phyloP scores from a whole-genome alignment of 2,329 filamentous ascomycete genomes.

The Cadophora malorum region DNA sequence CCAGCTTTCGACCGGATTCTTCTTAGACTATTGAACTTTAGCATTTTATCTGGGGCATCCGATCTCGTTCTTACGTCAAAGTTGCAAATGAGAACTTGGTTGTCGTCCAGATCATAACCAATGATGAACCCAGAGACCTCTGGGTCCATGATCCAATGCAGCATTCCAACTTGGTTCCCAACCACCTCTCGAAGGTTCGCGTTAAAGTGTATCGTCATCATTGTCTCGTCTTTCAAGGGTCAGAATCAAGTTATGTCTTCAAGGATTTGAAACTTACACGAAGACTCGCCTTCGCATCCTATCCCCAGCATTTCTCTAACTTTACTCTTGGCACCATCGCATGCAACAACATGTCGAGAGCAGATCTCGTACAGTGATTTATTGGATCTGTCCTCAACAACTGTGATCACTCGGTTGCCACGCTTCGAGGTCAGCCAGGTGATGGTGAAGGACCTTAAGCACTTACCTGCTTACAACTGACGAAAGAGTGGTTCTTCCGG shows the following conservation, averaged over 20 bases:
- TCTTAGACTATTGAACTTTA: background rate
- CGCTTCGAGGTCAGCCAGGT: background rate
- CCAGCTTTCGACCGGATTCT: background rate
- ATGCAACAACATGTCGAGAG: background rate
- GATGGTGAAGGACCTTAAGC: background rate
- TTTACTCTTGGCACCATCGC: background rate
- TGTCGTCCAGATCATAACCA: background rate
- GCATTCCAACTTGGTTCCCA: constrained; percentile 49
- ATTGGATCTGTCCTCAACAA: background rate
- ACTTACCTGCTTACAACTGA: background rate
- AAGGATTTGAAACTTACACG: background rate
- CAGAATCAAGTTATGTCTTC: background rate
- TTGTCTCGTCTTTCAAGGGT: background rate
- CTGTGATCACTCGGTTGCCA: background rate
- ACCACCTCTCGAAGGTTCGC: constrained; percentile 50
- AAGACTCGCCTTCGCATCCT: background rate
- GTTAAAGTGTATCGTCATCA: constrained; percentile 48
- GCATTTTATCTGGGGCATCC: too few species aligned
- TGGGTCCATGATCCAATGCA: constrained; percentile 54
- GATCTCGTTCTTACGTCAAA: background rate
- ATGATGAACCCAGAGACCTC: constrained; percentile 45
- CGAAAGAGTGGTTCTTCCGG: background rate
- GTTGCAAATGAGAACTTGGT: background rate
- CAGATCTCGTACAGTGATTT: background rate
- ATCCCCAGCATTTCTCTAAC: background rate